Percentiles rank a stretch among this genome's conserved stretches.
Evolutionary conservation across 2,329 filamentous ascomycete species (phyloP).

Genomic region (Arthroderma sp.): DNA sequence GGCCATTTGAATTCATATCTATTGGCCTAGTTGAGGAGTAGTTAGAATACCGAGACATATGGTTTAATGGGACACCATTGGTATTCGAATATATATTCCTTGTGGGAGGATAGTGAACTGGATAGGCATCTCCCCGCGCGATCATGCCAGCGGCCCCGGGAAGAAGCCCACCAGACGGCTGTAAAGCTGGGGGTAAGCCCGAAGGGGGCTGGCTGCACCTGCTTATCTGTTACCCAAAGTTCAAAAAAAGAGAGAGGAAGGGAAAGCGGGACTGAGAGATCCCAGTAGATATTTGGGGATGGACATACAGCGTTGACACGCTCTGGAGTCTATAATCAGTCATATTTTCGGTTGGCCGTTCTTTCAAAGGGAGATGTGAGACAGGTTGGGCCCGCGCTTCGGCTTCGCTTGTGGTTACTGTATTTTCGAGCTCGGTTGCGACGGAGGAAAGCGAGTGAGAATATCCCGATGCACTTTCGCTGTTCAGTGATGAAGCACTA

Average conservation of each 20-base stretch:
- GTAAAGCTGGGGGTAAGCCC: slow-evolving; percentile 31
- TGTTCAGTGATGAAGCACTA: slow-evolving; percentile 41
- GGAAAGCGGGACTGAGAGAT: background rate
- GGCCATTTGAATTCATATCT: slow-evolving; percentile 20
- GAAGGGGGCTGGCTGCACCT: slow-evolving; percentile 32
- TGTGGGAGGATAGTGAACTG: slow-evolving; percentile 5
- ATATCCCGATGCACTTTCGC: slow-evolving; percentile 38
- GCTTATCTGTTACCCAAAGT: slow-evolving; percentile 5
- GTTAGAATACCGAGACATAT: slow-evolving; percentile 21
- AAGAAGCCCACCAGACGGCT: slow-evolving; percentile 18
- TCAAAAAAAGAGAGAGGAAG: background rate
- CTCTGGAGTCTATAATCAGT: slow-evolving; percentile 23
- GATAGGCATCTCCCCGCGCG: slow-evolving; percentile 28
- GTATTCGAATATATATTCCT: slow-evolving; percentile 18
- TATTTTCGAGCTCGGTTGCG: slow-evolving; percentile 23
- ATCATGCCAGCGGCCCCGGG: slow-evolving; percentile 18
- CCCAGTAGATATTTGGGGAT: background rate
- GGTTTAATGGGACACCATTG: slow-evolving; percentile 18
- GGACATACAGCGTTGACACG: slow-evolving; percentile 28
- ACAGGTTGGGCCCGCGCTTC: background rate
- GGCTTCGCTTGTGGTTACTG: slow-evolving; percentile 17
- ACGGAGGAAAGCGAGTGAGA: slow-evolving; percentile 33
- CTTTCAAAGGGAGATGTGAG: no score
- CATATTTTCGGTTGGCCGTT: slow-evolving; percentile 23
- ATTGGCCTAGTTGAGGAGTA: slow-evolving; percentile 22